Base-by-base conservation (phyloP, 257 asterid species). In the Solanum sitiens region DNA sequence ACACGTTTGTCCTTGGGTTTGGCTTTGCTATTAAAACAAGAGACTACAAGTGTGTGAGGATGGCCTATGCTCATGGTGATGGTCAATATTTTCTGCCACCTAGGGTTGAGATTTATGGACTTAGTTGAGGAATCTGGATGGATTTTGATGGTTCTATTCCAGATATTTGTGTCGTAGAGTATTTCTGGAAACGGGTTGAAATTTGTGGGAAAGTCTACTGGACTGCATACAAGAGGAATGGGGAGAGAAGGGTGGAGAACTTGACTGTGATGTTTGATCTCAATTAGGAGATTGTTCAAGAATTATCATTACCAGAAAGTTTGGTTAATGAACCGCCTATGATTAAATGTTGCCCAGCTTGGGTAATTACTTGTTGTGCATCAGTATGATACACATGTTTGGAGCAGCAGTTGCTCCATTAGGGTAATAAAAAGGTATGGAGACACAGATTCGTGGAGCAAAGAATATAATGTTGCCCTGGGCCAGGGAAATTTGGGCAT, bases 401-500 rank as follows among this genome's bases (percentile, higher is more conserved):
- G 18, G 88, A 84, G 79, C 39, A 45, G 37, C 5, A 50, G 70
- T 30, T 89, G 83, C 61, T 56, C 87, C 61, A 86, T 87, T 32
- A 86, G 89, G 88, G 83, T 45, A 44, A 86, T 89, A 90, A 75
- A 85, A 15, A 76, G 45, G 39, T 89, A 87, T 59, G 90, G 89
- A 14, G 83, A 39, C 10, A 39, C 5, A 1, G 67, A 80, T 40
- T 89, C 83, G n/a, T 82, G 90, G 91, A 86, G 68, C 3, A 70
- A 70, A 18, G 76, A 70, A 70, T 70, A 70, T 32, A 70, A 14
- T 32, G 40, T 70, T 70, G 75, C 75, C 30, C 75, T 68, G 8
- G 42, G 40, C 42, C 42, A 70, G 3, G 23, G 76, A 12, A 4
- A 70, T 70, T 70, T 32, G 21, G 76, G 42, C n/a, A 70, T 70